Conservation (phyloP, 2,329 filamentous ascomycete species). For the Sporothrix protearum region DNA sequence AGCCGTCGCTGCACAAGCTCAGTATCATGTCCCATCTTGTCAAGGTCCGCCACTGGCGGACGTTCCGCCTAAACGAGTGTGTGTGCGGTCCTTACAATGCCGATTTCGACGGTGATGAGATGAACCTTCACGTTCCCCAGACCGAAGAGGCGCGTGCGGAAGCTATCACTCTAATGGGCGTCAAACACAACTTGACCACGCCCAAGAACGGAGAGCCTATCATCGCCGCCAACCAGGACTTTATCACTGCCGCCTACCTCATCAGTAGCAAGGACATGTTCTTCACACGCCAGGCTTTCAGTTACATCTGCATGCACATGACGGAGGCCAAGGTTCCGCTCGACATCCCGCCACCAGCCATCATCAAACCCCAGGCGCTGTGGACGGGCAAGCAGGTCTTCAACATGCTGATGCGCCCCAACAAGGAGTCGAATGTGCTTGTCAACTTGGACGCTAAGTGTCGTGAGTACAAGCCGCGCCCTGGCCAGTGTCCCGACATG, state of each 20-base stretch:
- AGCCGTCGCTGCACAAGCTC: constrained; percentile 95
- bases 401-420: constrained; percentile 78
- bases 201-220: constrained; percentile 98
- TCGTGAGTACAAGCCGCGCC: constrained; percentile 67
- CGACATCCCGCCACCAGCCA: constrained; percentile 80
- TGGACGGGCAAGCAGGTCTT: constrained; percentile 98
- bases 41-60: constrained; percentile 91
- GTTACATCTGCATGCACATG: constrained; percentile 91
- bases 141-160: constrained; percentile 95
- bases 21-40: constrained; percentile 96
- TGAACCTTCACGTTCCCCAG: constrained; percentile 97
- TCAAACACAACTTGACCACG: constrained; percentile 92
- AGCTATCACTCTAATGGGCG: constrained; percentile 94
- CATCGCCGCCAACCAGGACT: constrained; percentile 98
- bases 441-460: constrained; percentile 94
- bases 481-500: constrained; percentile 62
- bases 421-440: constrained; percentile 73
- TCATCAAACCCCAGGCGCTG: constrained; percentile 77
- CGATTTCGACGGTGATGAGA: constrained; percentile 98
- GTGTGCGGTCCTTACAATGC: constrained; percentile 98
- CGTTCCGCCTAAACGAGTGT: constrained; percentile 95
- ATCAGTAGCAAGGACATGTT: constrained; percentile 91
- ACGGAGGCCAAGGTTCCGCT: constrained; percentile 67
- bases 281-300: constrained; percentile 83
- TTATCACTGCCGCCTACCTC: constrained; percentile 91